Evolutionary conservation across 805 yeast species (phyloP).

Genomic region (Wickerhamomyces rabaulensis): DNA sequence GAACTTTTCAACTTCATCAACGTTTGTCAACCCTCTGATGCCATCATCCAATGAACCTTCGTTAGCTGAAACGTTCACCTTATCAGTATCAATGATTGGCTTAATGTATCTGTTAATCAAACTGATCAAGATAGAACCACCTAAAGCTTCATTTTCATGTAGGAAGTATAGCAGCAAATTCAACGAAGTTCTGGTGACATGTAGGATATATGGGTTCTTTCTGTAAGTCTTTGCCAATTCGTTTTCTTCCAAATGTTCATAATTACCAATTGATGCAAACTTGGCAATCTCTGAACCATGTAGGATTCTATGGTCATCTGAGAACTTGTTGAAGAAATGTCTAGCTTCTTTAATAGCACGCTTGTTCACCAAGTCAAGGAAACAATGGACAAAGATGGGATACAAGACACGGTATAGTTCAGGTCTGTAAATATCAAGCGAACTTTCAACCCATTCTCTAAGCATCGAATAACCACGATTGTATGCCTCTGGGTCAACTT

Average conservation of each 20-base stretch:
- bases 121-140: conserved; percentile 84
- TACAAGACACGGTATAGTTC: conserved; percentile 79
- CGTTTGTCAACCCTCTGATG: conserved; percentile 25
- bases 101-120: conserved; percentile 80
- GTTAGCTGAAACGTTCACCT: conserved; percentile 26
- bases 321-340: conserved; percentile 67
- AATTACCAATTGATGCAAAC: conserved; percentile 67
- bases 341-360: conserved; percentile 59
- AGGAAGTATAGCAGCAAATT: conserved; percentile 79
- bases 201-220: conserved; percentile 65
- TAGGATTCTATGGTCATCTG: conserved; percentile 63
- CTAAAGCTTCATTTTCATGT: conserved; percentile 87
- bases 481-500: conserved; percentile 54
- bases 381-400: conserved; percentile 91
- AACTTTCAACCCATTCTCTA: conserved; percentile 84
- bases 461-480: conserved; percentile 76
- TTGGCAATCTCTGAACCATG: conserved; percentile 76
- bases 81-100: conserved; percentile 39
- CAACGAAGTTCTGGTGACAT: conserved; percentile 77
- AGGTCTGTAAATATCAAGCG: conserved; percentile 86
- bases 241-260: conserved; percentile 80
- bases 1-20: conserved; percentile 48
- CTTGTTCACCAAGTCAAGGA: conserved; percentile 69
- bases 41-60: conserved; percentile 38
- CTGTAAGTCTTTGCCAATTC: conserved; percentile 73